Conservation (phyloP, 805 yeast species). For the Myxozyma neglecta region DNA sequence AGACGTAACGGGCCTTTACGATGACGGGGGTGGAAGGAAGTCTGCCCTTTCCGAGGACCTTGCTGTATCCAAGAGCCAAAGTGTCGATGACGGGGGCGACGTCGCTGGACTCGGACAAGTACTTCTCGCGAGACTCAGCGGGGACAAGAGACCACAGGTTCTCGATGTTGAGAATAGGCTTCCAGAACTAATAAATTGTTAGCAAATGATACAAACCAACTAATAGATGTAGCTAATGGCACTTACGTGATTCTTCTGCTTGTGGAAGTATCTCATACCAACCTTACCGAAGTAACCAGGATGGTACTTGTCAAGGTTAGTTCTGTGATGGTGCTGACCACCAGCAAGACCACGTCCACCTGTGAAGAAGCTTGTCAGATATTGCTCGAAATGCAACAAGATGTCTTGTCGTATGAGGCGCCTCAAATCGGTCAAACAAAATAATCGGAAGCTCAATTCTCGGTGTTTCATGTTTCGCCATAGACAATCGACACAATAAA, state of each 20-base stretch:
- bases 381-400: background rate
- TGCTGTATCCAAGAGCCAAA: conserved; percentile 99
- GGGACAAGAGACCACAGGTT: conserved; percentile 97
- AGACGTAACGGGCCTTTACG: conserved; percentile 99
- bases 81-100: conserved; percentile 99
- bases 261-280: conserved; percentile 82
- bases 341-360: conserved; percentile 99
- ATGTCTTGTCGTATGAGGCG: background rate
- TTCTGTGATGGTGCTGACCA: conserved; percentile 99
- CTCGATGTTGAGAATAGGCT: conserved; percentile 96
- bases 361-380: background rate
- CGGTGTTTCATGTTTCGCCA: too few relatives aligned
- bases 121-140: conserved; percentile 89
- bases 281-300: conserved; percentile 99
- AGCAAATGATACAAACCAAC: too few relatives aligned
- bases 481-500: too few relatives aligned
- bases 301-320: conserved; percentile 99
- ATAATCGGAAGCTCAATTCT: too few relatives aligned
- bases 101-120: conserved; percentile 77
- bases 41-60: conserved; percentile 99
- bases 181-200: conserved; percentile 74
- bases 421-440: too few relatives aligned
- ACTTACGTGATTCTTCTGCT: conserved; percentile 36
- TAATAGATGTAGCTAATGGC: background rate
- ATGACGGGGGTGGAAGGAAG: conserved; percentile 97